phyloP scores from a whole-genome alignment of 164 flowering plant genomes.

The Cinnamomum micranthum region DNA sequence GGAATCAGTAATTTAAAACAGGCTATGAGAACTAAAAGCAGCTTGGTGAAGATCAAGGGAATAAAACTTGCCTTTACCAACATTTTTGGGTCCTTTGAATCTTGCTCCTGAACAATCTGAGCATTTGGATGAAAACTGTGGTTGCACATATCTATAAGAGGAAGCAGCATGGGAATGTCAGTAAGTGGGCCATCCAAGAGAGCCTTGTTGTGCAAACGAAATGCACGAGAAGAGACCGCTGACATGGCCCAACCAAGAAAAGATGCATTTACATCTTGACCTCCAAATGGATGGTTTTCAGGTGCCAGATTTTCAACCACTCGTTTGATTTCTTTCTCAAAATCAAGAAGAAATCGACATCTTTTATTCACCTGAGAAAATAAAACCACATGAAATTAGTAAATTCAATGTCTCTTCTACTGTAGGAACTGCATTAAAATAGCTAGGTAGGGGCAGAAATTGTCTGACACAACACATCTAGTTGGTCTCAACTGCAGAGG shows the following conservation, averaged over 20 bases:
- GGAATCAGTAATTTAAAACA: not conserved
- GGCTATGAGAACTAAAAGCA: not conserved
- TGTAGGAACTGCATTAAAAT: not conserved
- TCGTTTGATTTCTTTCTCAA: conserved; percentile 55
- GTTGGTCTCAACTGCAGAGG: not conserved
- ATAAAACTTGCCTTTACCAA: conserved; percentile 56
- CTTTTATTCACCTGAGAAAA: conserved; percentile 76
- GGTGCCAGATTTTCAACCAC: conserved; percentile 39
- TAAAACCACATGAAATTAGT: not conserved
- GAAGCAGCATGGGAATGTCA: conserved; percentile 67
- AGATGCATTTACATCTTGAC: conserved; percentile 76
- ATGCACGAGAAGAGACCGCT: conserved; percentile 93
- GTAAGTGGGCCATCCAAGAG: conserved; percentile 37
- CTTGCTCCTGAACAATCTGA: conserved; percentile 70
- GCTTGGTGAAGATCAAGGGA: not conserved
- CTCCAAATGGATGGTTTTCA: conserved; percentile 70
- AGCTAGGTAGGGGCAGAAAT: not conserved
- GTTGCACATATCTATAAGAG: conserved; percentile 63
- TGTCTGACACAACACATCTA: not conserved
- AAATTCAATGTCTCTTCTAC: not conserved
- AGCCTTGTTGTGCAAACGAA: conserved; percentile 68
- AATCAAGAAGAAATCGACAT: conserved; percentile 88
- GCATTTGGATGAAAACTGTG: conserved; percentile 91
- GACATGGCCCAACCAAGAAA: conserved; percentile 98
- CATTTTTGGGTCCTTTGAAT: conserved; percentile 28